Base-by-base conservation (phyloP, 192 early-diverging fungal genomes). In the Coemansia sp. region DNA sequence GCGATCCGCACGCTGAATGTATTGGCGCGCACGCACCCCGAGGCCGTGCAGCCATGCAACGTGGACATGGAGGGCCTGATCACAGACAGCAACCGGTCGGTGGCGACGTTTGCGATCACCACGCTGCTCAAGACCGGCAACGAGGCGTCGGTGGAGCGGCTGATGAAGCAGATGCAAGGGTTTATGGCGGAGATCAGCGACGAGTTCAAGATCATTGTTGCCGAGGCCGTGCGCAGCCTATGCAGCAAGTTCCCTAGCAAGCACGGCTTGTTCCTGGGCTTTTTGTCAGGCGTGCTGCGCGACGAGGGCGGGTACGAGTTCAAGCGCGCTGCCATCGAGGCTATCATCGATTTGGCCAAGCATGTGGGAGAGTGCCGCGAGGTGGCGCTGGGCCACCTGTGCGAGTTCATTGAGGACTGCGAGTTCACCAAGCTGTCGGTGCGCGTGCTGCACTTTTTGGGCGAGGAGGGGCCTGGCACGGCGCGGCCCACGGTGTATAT, bases 401-500 rank as follows among this genome's bases (percentile, higher is more conserved):
- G 98, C 80, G 98, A 99, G 85, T 98, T 99, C 66, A 99, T 99
- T 73, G 98, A 99, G 75, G 98, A 99, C 75, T 99, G 98, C 81
- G 98, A 99, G 77, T 99, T 96, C 78, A 94, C 94, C 17, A 98
- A 99, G 83, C 87, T 99, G 6, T 95, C 96, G n/a, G 96, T 99
- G 61, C 91, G 96, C 55, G 94, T 98, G 67, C 84, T 99, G 59
- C 92, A 98, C 83, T 85, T 99, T 42, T 85, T 99, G 37, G 98
- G 98, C 58, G 84, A 92, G 6, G 95, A 98, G 73, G 96, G 98
- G 1, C 98, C 98, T 19, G 90, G 89, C 68, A 95, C 94, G 14
- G 69, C 87, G n/a, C 91, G 90, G 21, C 96, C 98, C 19, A 91
- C 93, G 12, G 94, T 96, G 76, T 99, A 94, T 77, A 97, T 99